These are phyloP conservation scores for Galerina marginata DNA, from an alignment of 768 basidiomycete species.

Conservation along the genomic window DNA sequence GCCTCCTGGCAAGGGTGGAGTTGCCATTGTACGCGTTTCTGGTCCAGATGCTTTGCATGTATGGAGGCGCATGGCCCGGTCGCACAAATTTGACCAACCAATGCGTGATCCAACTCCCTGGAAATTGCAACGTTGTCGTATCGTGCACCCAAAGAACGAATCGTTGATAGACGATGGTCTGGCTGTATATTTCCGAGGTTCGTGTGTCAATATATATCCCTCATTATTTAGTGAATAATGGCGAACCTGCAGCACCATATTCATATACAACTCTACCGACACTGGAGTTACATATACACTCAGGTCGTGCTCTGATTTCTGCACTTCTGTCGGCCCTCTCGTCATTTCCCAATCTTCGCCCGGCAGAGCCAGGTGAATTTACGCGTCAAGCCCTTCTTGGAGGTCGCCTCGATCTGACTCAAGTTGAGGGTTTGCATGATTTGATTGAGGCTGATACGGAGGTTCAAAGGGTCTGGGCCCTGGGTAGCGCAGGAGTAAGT, in stretches of 20 bases:
- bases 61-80: conserved; percentile 63
- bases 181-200: conserved; percentile 83
- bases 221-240: conserved; percentile 2
- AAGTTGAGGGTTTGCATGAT: conserved; percentile 88
- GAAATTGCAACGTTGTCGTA: conserved; percentile 70
- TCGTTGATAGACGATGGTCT: conserved; percentile 81
- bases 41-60: conserved; percentile 74
- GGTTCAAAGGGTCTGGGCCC: conserved; percentile 74
- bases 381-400: conserved; percentile 82
- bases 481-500: conserved; percentile 71
- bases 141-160: conserved; percentile 64
- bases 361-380: conserved; percentile 89
- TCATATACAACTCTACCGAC: conserved; percentile 88
- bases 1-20: conserved; percentile 83
- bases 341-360: conserved; percentile 65
- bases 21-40: conserved; percentile 83
- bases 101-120: conserved; percentile 56
- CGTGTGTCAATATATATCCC: too few relatives aligned
- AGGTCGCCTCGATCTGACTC: conserved; percentile 84
- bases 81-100: conserved; percentile 18
- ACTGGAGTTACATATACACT: conserved; percentile 87
- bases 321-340: conserved; percentile 72
- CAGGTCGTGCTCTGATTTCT: conserved; percentile 79
- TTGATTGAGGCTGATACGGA: conserved; percentile 91
- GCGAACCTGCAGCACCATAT: conserved; percentile 56